Conservation (phyloP, 306 rosid species). For the Elaeagnus macrophylla region DNA sequence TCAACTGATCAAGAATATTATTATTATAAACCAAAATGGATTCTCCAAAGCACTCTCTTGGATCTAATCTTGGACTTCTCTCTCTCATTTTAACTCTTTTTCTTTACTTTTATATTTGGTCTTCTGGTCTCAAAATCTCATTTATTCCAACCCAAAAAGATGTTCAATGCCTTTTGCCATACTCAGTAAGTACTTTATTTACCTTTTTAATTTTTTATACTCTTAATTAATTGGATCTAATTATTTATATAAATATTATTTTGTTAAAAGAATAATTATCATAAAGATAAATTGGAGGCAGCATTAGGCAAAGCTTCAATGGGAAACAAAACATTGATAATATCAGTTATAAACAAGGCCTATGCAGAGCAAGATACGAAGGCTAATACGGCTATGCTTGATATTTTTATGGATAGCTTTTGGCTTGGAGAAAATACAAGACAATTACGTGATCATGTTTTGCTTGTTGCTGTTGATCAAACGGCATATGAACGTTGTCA, state of each 20-base stretch:
- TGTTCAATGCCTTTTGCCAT: conserved; percentile 2
- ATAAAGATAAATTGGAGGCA: conserved; percentile 34
- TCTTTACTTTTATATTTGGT: conserved; percentile 25
- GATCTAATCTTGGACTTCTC: conserved; percentile 16
- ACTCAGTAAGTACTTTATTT: conserved; percentile 16
- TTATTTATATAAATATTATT: background rate
- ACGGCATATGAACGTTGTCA: conserved; percentile 54
- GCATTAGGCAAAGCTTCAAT: conserved; percentile 42
- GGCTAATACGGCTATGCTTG: conserved; percentile 51
- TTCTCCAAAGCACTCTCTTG: conserved; percentile 6
- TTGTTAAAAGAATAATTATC: conserved; percentile 7
- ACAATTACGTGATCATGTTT: conserved; percentile 36
- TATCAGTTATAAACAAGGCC: conserved; percentile 52
- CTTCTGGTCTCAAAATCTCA: conserved; percentile 25
- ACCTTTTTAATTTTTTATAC: background rate
- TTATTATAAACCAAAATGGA: conserved; percentile 17
- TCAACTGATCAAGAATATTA: background rate
- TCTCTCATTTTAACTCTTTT: conserved; percentile 25
- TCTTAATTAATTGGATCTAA: background rate
- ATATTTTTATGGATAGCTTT: conserved; percentile 54
- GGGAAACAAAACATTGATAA: conserved; percentile 58
- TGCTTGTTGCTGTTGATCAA: conserved; percentile 60
- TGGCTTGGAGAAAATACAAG: conserved; percentile 66
- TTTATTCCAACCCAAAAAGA: conserved; percentile 8
- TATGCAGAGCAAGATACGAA: conserved; percentile 43